Percentiles rank a stretch among this genome's conserved stretches.
phyloP scores from a whole-genome alignment of 768 basidiomycete genomes.

The Termitomyces sp. region DNA sequence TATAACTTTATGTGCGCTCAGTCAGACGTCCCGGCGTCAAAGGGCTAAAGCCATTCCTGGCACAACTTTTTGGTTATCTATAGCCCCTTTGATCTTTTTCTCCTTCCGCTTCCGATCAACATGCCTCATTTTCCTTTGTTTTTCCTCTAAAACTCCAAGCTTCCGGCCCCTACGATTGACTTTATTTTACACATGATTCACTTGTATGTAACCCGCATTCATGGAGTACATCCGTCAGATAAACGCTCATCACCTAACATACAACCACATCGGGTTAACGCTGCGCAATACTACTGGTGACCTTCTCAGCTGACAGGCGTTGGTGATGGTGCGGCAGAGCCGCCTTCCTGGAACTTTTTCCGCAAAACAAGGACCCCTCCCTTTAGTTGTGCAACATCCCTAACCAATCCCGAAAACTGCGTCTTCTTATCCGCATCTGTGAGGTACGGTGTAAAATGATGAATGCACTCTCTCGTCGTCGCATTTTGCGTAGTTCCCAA shows the following conservation, averaged over 20 bases:
- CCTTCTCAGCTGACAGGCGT: neutral
- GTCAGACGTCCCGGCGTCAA: neutral
- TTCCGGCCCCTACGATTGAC: too few relatives aligned
- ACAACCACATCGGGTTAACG: neutral
- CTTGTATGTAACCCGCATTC: too few relatives aligned
- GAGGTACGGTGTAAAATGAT: constrained; percentile 73
- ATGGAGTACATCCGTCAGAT: too few relatives aligned
- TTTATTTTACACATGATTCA: too few relatives aligned
- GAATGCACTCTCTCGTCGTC: constrained; percentile 77
- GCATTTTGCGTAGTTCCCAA: constrained; percentile 64
- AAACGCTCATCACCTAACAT: neutral
- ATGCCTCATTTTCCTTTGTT: neutral
- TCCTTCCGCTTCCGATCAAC: neutral
- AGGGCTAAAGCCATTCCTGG: neutral
- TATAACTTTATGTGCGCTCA: neutral
- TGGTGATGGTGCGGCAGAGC: constrained; percentile 33
- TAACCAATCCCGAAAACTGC: constrained; percentile 75
- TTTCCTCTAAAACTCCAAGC: neutral
- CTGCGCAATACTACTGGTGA: too few relatives aligned
- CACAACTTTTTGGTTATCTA: neutral
- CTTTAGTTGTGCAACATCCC: constrained; percentile 74
- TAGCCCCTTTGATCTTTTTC: neutral
- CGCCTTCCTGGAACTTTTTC: constrained; percentile 31
- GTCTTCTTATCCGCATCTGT: constrained; percentile 66
- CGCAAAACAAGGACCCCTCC: constrained; percentile 60